Percentiles rank a stretch among this genome's conserved stretches.
Evolutionary conservation across 2,329 filamentous ascomycete genomes (phyloP).

Genomic region (Fusarium chuoi): DNA sequence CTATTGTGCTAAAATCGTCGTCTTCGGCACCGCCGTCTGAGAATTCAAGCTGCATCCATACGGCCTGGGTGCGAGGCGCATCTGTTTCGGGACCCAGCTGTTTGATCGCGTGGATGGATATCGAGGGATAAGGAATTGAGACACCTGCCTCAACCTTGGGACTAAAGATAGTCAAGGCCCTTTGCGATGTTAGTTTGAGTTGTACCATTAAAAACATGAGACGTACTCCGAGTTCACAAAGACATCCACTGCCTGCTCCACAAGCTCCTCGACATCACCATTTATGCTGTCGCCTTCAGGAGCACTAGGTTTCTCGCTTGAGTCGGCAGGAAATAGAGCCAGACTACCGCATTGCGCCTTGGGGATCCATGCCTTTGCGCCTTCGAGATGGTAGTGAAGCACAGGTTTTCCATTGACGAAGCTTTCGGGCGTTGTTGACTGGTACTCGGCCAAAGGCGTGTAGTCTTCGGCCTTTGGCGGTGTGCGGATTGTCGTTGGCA

Average conservation of each 20-base stretch:
- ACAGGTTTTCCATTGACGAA: conserved; percentile 79
- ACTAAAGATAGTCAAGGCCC: conserved; percentile 71
- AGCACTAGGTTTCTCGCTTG: conserved; percentile 44
- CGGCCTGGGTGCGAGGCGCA: conserved; percentile 54
- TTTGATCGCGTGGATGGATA: conserved; percentile 80
- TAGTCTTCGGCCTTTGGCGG: conserved; percentile 69
- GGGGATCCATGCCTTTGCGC: conserved; percentile 68
- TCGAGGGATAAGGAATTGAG: conserved; percentile 77
- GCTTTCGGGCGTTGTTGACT: conserved; percentile 75
- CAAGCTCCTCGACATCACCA: conserved; percentile 50
- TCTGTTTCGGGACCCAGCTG: conserved; percentile 58
- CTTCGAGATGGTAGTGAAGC: conserved; percentile 70
- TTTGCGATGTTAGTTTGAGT: conserved; percentile 28
- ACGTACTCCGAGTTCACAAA: conserved; percentile 69
- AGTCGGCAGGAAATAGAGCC: conserved; percentile 61
- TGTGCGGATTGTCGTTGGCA: conserved; percentile 65
- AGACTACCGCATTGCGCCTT: conserved; percentile 64
- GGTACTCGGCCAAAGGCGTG: conserved; percentile 73
- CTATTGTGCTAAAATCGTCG: conserved; percentile 73
- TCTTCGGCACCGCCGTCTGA: conserved; percentile 67
- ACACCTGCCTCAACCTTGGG: conserved; percentile 66
- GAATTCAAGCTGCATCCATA: conserved; percentile 77
- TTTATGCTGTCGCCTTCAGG: conserved; percentile 37
- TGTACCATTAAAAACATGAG: neutral
- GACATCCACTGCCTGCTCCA: conserved; percentile 63